Base-by-base conservation (phyloP, 768 basidiomycete genomes). In the Trametes maxima region DNA sequence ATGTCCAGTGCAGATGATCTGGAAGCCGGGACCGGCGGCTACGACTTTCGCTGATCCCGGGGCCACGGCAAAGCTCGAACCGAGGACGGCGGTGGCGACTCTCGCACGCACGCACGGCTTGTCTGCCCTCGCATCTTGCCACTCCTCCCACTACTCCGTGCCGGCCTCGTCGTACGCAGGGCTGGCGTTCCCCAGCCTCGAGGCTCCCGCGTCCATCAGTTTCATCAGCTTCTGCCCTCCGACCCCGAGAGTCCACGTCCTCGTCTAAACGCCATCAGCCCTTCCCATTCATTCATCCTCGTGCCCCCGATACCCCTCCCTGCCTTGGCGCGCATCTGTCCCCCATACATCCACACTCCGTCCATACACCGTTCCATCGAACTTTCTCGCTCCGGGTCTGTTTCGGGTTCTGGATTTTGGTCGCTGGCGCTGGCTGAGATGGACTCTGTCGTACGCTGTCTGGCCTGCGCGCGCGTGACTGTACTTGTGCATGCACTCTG, bases 31-130 rank as follows among this genome's bases (percentile, higher is more conserved):
- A 19, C 37, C 36, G 51, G 51, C 37, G 54, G 44, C 35, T n/a
- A 28, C 45, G 22, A 19, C 22, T 16, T 16, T 46, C 46, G 46
- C 45, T 57, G 55, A 57, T 57, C 55, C 46, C 55, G 55, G 53
- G 17, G 35, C 46, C 46, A 39, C 55, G 45, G 45, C 53, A 54
- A 42, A 37, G 37, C 14, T 35, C 44, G 33, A 19, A 45, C n/a
- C 14, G 44, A 13, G 43, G 28, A 17, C 24, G n/a, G 42, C 8
- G 42, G 16, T 45, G 44, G 45, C 28, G 39, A 35, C 6, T 54
- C 52, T 25, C 52, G 39, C 52, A 24, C 39, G 52, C 40, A 19
- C 52, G 24, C 28, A 25, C 28, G 24, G 7, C 46, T n/a, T 13
- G 5, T 19, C 39, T 40, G n/a, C n/a, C n/a, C 37, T 54, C 54